Conservation (phyloP, 1,139 yeast genomes). For the Ogataea hybrid region DNA sequence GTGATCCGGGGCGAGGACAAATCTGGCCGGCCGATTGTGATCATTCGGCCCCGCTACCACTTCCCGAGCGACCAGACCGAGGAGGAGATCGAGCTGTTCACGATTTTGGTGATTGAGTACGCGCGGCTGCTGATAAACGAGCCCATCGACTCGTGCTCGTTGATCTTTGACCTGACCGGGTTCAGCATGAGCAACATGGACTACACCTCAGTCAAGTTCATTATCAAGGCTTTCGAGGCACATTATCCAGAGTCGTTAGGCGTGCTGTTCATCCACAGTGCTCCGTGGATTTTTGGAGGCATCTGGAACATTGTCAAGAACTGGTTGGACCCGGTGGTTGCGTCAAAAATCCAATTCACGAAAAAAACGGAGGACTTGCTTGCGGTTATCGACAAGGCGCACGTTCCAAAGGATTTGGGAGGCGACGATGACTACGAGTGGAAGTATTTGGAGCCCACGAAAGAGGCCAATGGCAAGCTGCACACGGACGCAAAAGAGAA, state of each 20-base stretch:
- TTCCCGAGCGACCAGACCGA: slow-evolving; percentile 67
- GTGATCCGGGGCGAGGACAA: slow-evolving; percentile 64
- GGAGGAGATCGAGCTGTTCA: slow-evolving; percentile 63
- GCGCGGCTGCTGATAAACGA: slow-evolving; percentile 61
- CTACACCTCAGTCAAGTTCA: slow-evolving; percentile 74
- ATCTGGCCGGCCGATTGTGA: slow-evolving; percentile 65
- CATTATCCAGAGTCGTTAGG: slow-evolving; percentile 88
- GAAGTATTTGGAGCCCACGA: slow-evolving; percentile 54
- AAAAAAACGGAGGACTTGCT: slow-evolving; percentile 57
- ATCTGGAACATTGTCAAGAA: slow-evolving; percentile 82
- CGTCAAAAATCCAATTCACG: slow-evolving; percentile 75
- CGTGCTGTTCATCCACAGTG: slow-evolving; percentile 71
- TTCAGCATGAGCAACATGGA: slow-evolving; percentile 83
- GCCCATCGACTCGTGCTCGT: slow-evolving; percentile 68
- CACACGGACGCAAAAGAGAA: slow-evolving; percentile 43
- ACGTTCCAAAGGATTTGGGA: slow-evolving; percentile 63
- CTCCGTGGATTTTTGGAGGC: slow-evolving; percentile 89
- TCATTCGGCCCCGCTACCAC: slow-evolving; percentile 72
- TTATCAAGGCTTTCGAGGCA: slow-evolving; percentile 76
- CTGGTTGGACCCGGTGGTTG: slow-evolving; percentile 90
- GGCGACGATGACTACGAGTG: slow-evolving; percentile 60
- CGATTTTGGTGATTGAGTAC: slow-evolving; percentile 67
- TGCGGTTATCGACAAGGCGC: slow-evolving; percentile 49
- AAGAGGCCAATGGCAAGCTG: slow-evolving; percentile 42
- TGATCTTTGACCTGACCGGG: slow-evolving; percentile 72